These are phyloP conservation scores for Botrytis medusae DNA, from an alignment of 2,329 filamentous ascomycete genomes.

Conservation along the genomic window DNA sequence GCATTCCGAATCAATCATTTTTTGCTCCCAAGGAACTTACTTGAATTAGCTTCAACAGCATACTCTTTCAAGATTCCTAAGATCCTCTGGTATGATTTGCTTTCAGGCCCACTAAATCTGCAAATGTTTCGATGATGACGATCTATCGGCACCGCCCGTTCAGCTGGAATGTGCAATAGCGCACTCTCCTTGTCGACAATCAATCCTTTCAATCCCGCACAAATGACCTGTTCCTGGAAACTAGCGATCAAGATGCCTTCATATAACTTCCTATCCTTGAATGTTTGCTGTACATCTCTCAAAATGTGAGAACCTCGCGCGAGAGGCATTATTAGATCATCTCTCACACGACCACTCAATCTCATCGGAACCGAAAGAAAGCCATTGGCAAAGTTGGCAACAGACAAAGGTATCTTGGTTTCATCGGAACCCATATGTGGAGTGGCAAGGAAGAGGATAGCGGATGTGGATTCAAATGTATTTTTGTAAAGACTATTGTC, in stretches of 20 bases:
- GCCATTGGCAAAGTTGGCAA: constrained; percentile 11
- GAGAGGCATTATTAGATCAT: constrained; percentile 24
- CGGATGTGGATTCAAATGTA: constrained; percentile 32
- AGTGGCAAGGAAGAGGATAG: constrained; percentile 44
- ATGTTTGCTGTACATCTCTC: constrained; percentile 25
- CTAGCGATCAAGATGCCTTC: not conserved
- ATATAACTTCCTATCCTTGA: constrained; percentile 15
- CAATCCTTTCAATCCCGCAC: not conserved
- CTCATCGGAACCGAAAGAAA: not conserved
- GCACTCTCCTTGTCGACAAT: constrained; percentile 24
- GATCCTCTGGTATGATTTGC: not conserved
- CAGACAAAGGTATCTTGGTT: constrained; percentile 13
- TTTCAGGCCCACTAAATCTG: constrained; percentile 22
- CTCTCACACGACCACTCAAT: constrained; percentile 1
- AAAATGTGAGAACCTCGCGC: constrained; percentile 23
- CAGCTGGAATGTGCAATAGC: constrained; percentile 1
- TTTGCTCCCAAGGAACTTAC: too few relatives aligned
- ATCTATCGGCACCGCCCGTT: constrained; percentile 17
- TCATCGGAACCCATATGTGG: constrained; percentile 42
- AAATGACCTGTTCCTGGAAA: not conserved
- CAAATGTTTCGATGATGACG: constrained; percentile 27
- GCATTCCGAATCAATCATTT: too few relatives aligned
- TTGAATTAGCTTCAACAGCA: constrained; percentile 9
- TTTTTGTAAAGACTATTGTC: constrained; percentile 27
- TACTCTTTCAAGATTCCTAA: constrained; percentile 7